Evolutionary conservation across 352 stramenopile species (phyloP).

Genomic region (Phytophthora fragariae): DNA sequence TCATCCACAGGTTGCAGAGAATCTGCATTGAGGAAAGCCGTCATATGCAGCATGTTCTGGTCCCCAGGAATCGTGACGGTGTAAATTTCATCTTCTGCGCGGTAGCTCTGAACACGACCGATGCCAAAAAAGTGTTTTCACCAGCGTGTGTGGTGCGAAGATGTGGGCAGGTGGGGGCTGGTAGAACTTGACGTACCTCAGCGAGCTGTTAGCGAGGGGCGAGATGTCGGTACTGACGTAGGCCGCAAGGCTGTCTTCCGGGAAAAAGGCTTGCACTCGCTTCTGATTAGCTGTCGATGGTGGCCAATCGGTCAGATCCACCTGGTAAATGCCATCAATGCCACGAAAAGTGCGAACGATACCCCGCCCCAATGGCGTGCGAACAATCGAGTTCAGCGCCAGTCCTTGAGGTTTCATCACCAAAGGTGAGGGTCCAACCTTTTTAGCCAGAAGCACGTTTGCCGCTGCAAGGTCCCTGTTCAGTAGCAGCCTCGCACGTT

Average conservation of each 20-base stretch:
- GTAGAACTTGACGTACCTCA: constrained; percentile 69
- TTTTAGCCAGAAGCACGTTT: constrained; percentile 67
- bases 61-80: constrained; percentile 58
- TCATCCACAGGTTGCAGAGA: constrained; percentile 56
- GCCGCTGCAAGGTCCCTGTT: constrained; percentile 72
- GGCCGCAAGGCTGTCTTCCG: constrained; percentile 59
- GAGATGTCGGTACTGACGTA: constrained; percentile 50
- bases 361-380: constrained; percentile 67
- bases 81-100: constrained; percentile 77
- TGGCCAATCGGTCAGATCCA: constrained; percentile 79
- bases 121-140: constrained; percentile 86
- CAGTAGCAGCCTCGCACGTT: constrained; percentile 63
- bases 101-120: constrained; percentile 67
- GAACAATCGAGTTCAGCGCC: constrained; percentile 60
- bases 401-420: constrained; percentile 75
- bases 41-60: constrained; percentile 49
- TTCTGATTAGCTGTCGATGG: constrained; percentile 39
- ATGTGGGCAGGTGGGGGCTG: constrained; percentile 49
- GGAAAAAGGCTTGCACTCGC: constrained; percentile 61
- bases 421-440: constrained; percentile 42
- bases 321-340: constrained; percentile 82
- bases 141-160: constrained; percentile 58
- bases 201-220: constrained; percentile 48
- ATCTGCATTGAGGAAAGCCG: constrained; percentile 56
- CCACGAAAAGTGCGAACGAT: constrained; percentile 78